Conservation (phyloP, 208 protist species). For the Tritrichomonas foetus region DNA sequence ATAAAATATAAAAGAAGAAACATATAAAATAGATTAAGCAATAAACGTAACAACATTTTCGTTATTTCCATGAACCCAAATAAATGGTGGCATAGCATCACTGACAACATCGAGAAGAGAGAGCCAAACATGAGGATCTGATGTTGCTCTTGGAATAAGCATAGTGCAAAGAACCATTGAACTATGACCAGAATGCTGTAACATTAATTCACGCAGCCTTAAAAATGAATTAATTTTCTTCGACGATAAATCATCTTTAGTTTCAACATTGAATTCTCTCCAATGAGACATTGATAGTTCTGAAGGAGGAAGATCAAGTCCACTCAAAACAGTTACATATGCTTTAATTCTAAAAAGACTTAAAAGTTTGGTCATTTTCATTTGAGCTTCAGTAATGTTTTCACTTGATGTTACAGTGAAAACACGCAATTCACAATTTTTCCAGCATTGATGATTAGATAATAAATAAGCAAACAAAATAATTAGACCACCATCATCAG, state of each 20-base stretch:
- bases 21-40: not conserved
- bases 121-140: not conserved
- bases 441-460: not conserved
- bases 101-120: not conserved
- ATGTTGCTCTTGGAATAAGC: not conserved
- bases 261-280: not conserved
- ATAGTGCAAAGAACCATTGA: not conserved
- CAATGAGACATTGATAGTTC: not conserved
- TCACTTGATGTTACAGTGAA: not conserved
- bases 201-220: not conserved
- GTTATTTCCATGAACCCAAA: slow-evolving; percentile 22
- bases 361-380: not conserved
- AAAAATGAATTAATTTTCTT: not conserved
- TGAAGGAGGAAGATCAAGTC: not conserved
- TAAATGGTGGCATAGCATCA: slow-evolving; percentile 26
- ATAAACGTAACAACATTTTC: not conserved
- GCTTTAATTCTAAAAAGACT: not conserved
- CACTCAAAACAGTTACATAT: not conserved
- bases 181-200: not conserved
- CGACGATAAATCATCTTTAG: not conserved
- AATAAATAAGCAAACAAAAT: not conserved
- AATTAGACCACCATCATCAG: slow-evolving; percentile 22
- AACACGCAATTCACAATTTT: not conserved
- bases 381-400: not conserved
- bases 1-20: no score